phyloP scores from a whole-genome alignment of 2,329 filamentous ascomycete genomes.

The Fusarium stilboides region DNA sequence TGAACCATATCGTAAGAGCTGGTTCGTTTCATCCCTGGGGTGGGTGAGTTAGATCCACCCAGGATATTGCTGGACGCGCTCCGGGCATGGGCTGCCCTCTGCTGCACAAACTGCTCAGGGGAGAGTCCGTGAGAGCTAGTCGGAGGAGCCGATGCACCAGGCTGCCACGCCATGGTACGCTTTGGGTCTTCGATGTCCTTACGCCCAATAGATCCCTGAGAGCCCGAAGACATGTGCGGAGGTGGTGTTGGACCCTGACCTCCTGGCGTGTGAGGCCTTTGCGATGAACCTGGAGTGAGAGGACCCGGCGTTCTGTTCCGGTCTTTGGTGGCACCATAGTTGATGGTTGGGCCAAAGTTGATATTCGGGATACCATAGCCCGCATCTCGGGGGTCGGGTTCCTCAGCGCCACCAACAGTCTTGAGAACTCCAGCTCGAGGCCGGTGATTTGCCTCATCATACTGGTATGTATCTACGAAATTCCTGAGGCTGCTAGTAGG shows the following conservation, averaged over 20 bases:
- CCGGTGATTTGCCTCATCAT: conserved; percentile 59
- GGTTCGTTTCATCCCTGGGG: conserved; percentile 56
- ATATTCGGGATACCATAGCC: conserved; percentile 77
- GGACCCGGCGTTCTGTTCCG: conserved; percentile 52
- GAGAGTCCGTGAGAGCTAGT: conserved; percentile 71
- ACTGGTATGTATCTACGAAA: conserved; percentile 47
- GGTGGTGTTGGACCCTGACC: conserved; percentile 47
- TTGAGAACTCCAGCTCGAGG: conserved; percentile 86
- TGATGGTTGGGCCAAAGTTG: conserved; percentile 89
- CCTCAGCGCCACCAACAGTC: conserved; percentile 75
- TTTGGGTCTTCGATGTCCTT: conserved; percentile 69
- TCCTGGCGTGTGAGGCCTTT: conserved; percentile 54
- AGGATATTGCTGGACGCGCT: conserved; percentile 67
- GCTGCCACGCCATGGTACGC: conserved; percentile 84
- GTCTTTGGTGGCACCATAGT: conserved; percentile 65
- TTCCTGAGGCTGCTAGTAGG: conserved; percentile 47
- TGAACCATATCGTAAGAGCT: conserved; percentile 59
- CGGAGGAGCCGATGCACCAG: conserved; percentile 70
- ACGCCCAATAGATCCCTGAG: conserved; percentile 57
- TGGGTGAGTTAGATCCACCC: conserved; percentile 46
- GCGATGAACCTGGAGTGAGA: conserved; percentile 28
- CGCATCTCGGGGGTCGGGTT: conserved; percentile 40
- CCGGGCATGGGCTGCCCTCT: conserved; percentile 77
- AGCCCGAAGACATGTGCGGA: conserved; percentile 43
- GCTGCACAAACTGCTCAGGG: conserved; percentile 87